Evolutionary conservation across 2,329 filamentous ascomycete species (phyloP), one percentile per base, ranked within the genome.

Genomic region (Colletotrichum siamense): DNA sequence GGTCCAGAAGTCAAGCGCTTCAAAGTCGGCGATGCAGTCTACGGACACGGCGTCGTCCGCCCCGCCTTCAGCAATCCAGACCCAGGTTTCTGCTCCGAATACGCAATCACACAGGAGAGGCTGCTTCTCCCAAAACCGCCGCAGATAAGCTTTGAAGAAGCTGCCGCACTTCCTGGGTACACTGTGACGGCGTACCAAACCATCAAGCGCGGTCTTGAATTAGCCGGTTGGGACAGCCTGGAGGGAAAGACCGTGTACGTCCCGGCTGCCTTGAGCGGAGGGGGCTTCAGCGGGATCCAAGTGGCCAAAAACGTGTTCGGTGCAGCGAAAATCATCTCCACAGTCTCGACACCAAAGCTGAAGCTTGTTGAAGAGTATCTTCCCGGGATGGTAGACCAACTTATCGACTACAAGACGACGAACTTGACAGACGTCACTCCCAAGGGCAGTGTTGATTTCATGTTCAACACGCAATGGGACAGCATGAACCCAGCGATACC

Each of bases 291-390:
- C 30, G 87, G 82, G 0, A 84, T 88, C 30, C 89, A 91, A 80
- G 80, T 91, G 3, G 87, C 89, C 5, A 89, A 88, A 78, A 88
- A 89, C 34, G 84, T 88, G 4, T 91, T 89, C 64, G 84, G 86
- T 1, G 90, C 87, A 2, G 80, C 80, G 0, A 86, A 83, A 63
- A 82, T 91, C 70, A 87, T 92, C 62, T 85, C 89, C 0, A 90
- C 89, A 0, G 88, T 89, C 0, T 91, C 89, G 6, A 90, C 89
- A 26, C 76, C 85, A 12, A 92, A 92, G 80, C 73, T 92, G 36
- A 76, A 82, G 1, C 82, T 87, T 26, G 87, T 90, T 0, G 84
- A 86, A 57, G 78, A 85, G 72, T 78, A 83, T 39, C 80, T 89
- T 0, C 84, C 86, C 0, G 87, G 86, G 0, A 81, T 88, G 8